phyloP scores from a whole-genome alignment of 148 eudicot species.

The Selenicereus undatus region DNA sequence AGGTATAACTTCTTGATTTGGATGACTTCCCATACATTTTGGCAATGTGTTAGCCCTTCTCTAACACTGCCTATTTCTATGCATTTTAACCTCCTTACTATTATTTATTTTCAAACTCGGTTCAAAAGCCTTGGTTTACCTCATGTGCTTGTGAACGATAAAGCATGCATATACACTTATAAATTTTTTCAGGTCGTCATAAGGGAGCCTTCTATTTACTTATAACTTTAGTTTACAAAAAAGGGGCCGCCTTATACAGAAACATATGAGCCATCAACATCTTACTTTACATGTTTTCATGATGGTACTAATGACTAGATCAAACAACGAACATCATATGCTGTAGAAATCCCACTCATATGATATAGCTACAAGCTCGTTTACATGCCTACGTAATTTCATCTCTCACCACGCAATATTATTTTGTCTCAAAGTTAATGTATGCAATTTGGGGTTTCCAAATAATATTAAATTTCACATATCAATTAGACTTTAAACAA shows the following conservation, averaged over 20 bases:
- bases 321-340: neutral
- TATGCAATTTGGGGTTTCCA: neutral
- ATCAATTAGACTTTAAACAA: too few species aligned
- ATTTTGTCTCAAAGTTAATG: neutral
- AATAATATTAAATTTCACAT: too few species aligned
- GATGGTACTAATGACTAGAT: neutral
- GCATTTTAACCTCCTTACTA: neutral
- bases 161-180: neutral
- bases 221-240: neutral
- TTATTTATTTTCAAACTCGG: neutral
- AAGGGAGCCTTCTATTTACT: too few species aligned
- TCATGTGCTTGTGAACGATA: neutral
- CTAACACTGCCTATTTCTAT: neutral
- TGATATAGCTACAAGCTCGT: neutral
- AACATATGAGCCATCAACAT: neutral
- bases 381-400: too few species aligned
- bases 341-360: neutral
- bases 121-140: neutral
- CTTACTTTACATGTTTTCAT: neutral
- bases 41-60: too few species aligned
- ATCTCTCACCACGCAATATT: neutral
- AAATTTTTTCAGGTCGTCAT: too few species aligned
- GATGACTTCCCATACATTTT: neutral
- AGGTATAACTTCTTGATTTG: too few species aligned
- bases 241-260: neutral